Evolutionary conservation across 1,139 yeast species (phyloP).

Genomic region (Candida smagusa): DNA sequence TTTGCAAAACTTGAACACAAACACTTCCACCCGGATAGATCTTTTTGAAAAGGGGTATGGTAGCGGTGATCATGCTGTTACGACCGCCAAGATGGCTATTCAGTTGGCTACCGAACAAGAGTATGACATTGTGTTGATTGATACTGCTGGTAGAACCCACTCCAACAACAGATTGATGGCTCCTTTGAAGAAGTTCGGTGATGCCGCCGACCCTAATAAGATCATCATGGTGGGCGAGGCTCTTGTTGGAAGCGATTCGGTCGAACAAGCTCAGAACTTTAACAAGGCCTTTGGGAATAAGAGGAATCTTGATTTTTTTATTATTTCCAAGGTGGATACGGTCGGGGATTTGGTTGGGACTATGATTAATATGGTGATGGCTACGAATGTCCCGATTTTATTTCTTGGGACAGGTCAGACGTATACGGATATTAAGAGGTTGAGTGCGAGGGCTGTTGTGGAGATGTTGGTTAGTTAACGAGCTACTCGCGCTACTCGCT

Average conservation of each 20-base stretch:
- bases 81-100: slow-evolving; percentile 92
- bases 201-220: slow-evolving; percentile 92
- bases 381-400: slow-evolving; percentile 91
- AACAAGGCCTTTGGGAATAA: slow-evolving; percentile 89
- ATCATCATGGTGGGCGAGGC: slow-evolving; percentile 99
- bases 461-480: slow-evolving; percentile 61
- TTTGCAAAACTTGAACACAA: slow-evolving; percentile 50
- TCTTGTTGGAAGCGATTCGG: slow-evolving; percentile 94
- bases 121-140: slow-evolving; percentile 87
- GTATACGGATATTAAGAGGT: slow-evolving; percentile 89
- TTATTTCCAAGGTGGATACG: slow-evolving; percentile 93
- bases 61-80: slow-evolving; percentile 88
- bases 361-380: slow-evolving; percentile 96
- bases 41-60: slow-evolving; percentile 95
- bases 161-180: slow-evolving; percentile 95
- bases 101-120: slow-evolving; percentile 59
- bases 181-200: slow-evolving; percentile 91
- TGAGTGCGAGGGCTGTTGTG: slow-evolving; percentile 92
- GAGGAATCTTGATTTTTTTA: slow-evolving; percentile 82
- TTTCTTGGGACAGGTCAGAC: slow-evolving; percentile 98
- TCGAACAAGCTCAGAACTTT: slow-evolving; percentile 90
- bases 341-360: slow-evolving; percentile 97
- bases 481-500: too few relatives aligned
- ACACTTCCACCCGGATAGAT: slow-evolving; percentile 61
- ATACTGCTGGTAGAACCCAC: slow-evolving; percentile 97